Conservation (phyloP, 768 basidiomycete species). For the Auriscalpium orientale region DNA sequence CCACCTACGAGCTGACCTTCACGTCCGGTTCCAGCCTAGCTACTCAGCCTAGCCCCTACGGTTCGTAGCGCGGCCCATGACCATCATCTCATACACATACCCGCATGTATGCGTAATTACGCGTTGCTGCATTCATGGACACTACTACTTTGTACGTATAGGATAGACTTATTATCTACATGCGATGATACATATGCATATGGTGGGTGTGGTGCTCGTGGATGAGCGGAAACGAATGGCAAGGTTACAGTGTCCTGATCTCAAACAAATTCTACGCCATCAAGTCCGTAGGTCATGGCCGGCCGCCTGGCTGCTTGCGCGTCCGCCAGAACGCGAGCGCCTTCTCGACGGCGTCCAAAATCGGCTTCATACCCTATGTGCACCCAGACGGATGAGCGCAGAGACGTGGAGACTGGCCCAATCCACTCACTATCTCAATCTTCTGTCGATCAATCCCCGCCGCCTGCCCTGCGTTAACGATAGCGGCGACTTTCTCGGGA, state of each 20-base stretch:
- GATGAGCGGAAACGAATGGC: neutral
- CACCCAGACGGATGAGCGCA: neutral
- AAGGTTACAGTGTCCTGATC: neutral
- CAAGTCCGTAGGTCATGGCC: neutral
- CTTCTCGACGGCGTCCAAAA: conserved; percentile 64
- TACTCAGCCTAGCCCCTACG: conserved; percentile 43
- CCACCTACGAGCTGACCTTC: conserved; percentile 64
- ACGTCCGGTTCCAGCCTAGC: conserved; percentile 42
- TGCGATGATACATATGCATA: neutral
- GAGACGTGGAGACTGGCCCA: neutral
- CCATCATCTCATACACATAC: too few species aligned
- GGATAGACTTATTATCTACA: neutral
- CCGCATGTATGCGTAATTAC: neutral
- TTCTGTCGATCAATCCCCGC: conserved; percentile 54
- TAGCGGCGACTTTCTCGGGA: conserved; percentile 70
- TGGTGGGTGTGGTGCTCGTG: neutral
- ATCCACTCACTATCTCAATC: conserved; percentile 54
- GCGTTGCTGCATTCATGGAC: neutral
- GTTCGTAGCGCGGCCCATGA: conserved; percentile 14
- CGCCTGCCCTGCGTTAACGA: conserved; percentile 55
- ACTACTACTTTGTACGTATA: neutral
- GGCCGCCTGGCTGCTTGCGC: conserved; percentile 8
- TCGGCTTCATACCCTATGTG: conserved; percentile 66
- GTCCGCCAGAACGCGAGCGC: conserved; percentile 47
- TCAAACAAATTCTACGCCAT: neutral